Percentiles rank a stretch among this genome's conserved stretches.
Evolutionary conservation across 225 moss, liverwort and hornwort genomes (phyloP).

Genomic region (Neckera pumila): DNA sequence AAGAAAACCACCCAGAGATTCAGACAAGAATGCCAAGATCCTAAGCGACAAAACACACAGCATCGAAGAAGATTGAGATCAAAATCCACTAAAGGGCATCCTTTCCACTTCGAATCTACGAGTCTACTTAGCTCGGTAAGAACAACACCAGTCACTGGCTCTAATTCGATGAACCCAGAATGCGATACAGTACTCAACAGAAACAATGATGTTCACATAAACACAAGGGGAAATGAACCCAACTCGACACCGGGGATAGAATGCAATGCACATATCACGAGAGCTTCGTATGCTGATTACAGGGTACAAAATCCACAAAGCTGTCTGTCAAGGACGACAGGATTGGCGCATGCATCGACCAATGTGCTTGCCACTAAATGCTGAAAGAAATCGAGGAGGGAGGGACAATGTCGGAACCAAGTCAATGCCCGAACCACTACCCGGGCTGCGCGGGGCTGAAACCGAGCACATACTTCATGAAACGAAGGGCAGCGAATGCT

Average conservation of each 20-base stretch:
- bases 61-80: too few relatives aligned
- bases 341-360: neutral
- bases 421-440: conserved; percentile 98
- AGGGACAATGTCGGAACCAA: conserved; percentile 40
- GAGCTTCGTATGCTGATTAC: neutral
- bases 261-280: neutral
- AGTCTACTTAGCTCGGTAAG: neutral
- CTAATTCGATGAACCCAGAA: neutral
- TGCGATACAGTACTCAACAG: too few relatives aligned
- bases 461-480: conserved; percentile 15
- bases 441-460: conserved; percentile 61
- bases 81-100: too few relatives aligned
- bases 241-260: too few relatives aligned
- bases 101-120: neutral
- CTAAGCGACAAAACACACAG: neutral
- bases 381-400: conserved; percentile 4
- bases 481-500: neutral
- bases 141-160: neutral
- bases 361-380: neutral
- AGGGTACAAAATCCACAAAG: conserved; percentile 9
- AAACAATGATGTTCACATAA: neutral
- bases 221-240: neutral
- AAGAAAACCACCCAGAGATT: neutral
- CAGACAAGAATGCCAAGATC: too few relatives aligned
- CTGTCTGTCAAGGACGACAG: neutral